These are phyloP conservation scores for Pichia manshurica DNA, from an alignment of 805 yeast genomes.

Conservation along the genomic window DNA sequence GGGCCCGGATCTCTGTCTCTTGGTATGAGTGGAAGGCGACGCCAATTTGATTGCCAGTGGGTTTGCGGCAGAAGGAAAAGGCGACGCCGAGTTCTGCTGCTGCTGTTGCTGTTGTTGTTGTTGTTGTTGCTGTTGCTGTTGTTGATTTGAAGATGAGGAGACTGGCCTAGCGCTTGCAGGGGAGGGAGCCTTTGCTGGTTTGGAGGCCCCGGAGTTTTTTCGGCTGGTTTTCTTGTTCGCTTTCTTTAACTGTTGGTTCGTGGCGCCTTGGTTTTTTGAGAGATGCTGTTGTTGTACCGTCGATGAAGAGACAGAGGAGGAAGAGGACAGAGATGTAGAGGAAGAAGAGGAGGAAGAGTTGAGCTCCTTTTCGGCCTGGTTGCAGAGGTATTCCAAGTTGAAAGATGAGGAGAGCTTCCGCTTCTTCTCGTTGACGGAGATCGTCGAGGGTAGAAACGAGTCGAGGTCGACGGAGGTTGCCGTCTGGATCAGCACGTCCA, in stretches of 20 bases:
- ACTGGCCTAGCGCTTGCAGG: no score
- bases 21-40: slow-evolving; percentile 28
- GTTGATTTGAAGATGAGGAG: no score
- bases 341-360: background rate
- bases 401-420: slow-evolving; percentile 1
- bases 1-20: slow-evolving; percentile 66
- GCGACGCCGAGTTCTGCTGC: background rate
- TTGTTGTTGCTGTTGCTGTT: no score
- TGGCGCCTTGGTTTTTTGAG: background rate
- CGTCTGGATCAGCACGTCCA: slow-evolving; percentile 29
- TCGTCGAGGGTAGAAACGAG: slow-evolving; percentile 2
- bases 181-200: no score
- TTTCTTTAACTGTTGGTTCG: background rate
- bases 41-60: slow-evolving; percentile 27
- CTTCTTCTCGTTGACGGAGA: background rate
- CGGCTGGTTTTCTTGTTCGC: background rate
- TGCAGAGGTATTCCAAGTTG: slow-evolving; percentile 5
- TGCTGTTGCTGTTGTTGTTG: background rate
- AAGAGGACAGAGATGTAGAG: no score
- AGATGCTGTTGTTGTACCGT: background rate
- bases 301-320: no score
- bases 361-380: slow-evolving; percentile 9
- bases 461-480: slow-evolving; percentile 21
- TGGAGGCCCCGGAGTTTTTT: no score
- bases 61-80: slow-evolving; percentile 1